Conservation (phyloP, 345 rosid species). For the Psidium friedrichsthalianum region DNA sequence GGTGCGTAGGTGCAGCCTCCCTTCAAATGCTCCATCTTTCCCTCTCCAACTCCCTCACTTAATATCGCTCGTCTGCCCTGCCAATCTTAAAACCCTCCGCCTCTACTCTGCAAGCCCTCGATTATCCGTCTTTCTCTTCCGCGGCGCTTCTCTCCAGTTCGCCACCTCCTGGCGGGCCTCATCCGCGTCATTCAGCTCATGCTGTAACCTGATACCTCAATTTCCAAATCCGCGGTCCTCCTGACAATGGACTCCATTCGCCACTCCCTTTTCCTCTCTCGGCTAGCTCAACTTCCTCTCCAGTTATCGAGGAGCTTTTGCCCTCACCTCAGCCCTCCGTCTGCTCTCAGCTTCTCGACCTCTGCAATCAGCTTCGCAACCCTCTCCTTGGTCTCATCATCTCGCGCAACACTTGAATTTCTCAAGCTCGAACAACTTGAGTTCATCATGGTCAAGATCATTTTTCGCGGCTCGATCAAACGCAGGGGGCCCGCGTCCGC, state of each 20-base stretch:
- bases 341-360: constrained; percentile 24
- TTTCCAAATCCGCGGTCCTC: constrained; percentile 61
- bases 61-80: constrained; percentile 44
- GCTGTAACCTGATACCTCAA: constrained; percentile 52
- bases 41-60: constrained; percentile 65
- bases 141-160: constrained; percentile 28
- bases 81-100: constrained; percentile 42
- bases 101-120: constrained; percentile 33
- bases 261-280: constrained; percentile 42
- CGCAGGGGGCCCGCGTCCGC: constrained; percentile 4
- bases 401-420: constrained; percentile 29
- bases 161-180: constrained; percentile 34
- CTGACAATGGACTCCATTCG: constrained; percentile 28
- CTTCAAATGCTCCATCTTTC: constrained; percentile 48
- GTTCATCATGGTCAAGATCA: constrained; percentile 16
- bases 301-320: constrained; percentile 24
- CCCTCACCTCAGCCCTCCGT: constrained; percentile 27
- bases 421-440: constrained; percentile 39
- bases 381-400: constrained; percentile 25
- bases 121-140: constrained; percentile 28
- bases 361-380: constrained; percentile 16
- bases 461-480: constrained; percentile 11
- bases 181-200: constrained; percentile 40
- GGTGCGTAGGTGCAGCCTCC: too few relatives aligned
- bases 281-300: constrained; percentile 33